These are phyloP conservation scores for Phylloporus sp. DNA, from an alignment of 768 basidiomycete species.

Conservation along the genomic window DNA sequence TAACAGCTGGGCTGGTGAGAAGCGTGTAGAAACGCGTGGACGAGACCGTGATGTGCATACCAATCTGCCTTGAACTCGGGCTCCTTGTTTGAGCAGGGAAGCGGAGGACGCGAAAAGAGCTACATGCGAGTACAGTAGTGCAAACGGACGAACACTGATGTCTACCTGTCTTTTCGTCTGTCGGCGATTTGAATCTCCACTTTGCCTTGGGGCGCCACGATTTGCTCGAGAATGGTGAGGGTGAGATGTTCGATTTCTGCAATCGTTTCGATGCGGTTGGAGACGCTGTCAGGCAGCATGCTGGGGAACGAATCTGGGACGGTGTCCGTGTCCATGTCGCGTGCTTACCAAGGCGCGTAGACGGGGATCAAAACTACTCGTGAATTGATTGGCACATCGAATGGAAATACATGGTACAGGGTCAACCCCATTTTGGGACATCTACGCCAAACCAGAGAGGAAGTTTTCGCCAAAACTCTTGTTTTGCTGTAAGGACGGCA, in stretches of 20 bases:
- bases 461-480: constrained; percentile 60
- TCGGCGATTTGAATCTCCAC: constrained; percentile 34
- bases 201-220: constrained; percentile 21
- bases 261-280: constrained; percentile 25
- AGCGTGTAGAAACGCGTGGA: neutral
- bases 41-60: constrained; percentile 23
- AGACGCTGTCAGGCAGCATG: too few relatives aligned
- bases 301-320: too few relatives aligned
- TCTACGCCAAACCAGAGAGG: constrained; percentile 65
- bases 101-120: constrained; percentile 24
- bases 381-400: too few relatives aligned
- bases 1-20: constrained; percentile 57
- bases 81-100: constrained; percentile 36
- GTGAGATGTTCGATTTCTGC: constrained; percentile 28
- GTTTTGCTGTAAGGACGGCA: constrained; percentile 54
- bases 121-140: constrained; percentile 1
- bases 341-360: too few relatives aligned
- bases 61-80: constrained; percentile 39
- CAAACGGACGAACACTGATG: neutral
- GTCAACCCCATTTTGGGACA: constrained; percentile 35
- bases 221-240: constrained; percentile 31
- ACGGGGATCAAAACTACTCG: too few relatives aligned
- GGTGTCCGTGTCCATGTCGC: too few relatives aligned
- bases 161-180: constrained; percentile 34
- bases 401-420: constrained; percentile 13